Percentiles rank a stretch among this genome's conserved stretches.
Conservation (phyloP, 2,329 filamentous ascomycete species). For the Orbilia oligospora region DNA sequence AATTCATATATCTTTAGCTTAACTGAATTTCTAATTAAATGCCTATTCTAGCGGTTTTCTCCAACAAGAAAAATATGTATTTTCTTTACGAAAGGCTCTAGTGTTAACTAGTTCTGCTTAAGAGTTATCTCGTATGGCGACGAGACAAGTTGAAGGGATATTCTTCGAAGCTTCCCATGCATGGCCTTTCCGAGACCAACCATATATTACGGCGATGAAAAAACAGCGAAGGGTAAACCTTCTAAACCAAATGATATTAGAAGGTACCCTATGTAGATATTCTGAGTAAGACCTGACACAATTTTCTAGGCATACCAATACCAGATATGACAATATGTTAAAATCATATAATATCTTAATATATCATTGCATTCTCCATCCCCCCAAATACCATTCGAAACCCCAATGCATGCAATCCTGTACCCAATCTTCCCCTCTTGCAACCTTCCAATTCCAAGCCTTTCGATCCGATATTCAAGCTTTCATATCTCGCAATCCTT, state of each 20-base stretch:
- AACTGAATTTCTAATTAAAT: too few relatives aligned
- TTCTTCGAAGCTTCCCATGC: too few relatives aligned
- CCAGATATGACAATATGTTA: background rate
- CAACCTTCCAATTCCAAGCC: conserved; percentile 13
- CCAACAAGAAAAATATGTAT: too few relatives aligned
- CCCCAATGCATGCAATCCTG: conserved; percentile 4
- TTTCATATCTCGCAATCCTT: conserved; percentile 2
- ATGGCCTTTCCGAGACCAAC: too few relatives aligned
- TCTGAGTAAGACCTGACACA: background rate
- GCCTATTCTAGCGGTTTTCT: too few relatives aligned
- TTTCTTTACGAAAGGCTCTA: too few relatives aligned
- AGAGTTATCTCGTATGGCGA: too few relatives aligned
- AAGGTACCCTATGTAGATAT: background rate
- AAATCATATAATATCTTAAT: background rate
- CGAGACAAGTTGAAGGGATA: too few relatives aligned
- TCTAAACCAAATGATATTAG: too few relatives aligned
- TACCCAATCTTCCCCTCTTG: background rate
- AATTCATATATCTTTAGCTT: too few relatives aligned
- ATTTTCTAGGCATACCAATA: background rate
- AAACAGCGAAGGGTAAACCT: background rate
- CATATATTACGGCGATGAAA: too few relatives aligned
- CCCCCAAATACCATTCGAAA: background rate
- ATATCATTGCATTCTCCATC: background rate
- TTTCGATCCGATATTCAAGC: conserved; percentile 26
- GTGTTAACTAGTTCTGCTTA: too few relatives aligned